Evolutionary conservation across 2,329 filamentous ascomycete genomes (phyloP), one percentile per base, ranked within the genome.

Genomic region (Arthrobotrys pseudoclavata): DNA sequence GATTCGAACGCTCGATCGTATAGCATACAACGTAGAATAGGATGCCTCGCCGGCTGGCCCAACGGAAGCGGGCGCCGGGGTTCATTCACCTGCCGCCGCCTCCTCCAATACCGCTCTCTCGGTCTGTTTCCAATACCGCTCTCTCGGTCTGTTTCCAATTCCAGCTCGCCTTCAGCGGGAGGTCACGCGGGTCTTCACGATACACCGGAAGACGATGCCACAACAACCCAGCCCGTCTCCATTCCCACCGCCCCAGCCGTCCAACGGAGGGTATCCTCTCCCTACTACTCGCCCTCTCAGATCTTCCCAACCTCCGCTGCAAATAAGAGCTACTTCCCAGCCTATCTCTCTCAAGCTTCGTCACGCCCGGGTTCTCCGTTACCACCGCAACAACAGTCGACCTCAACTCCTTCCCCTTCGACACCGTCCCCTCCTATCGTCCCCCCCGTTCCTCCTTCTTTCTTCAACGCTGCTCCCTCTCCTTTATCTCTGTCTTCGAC

Each of bases 241-340:
- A 76, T 76, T 20, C 71, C 71, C 48, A 37, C 71, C 4, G 55
- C 48, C 45, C 34, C 60, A 24, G 6, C n/a, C 10, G 9, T 4
- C 47, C 18, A 48, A 18, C 42, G 6, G n/a, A 66, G 47, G 13
- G 55, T 64, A 5, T 22, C 50, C 22, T 76, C 71, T n/a, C 71
- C 71, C 1, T 76, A 76, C 40, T 69, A 76, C 31, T 76, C 71
- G 10, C 71, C 71, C 31, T 76, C 71, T n/a, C 71, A 76, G 48
- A 20, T 76, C 29, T 76, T 76, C 40, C 71, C 71, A 13, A 12
- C 71, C 5, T 47, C 63, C 15, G 18, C 47, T 18, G 26, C 52
- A 5, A 48, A 63, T 63, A 76, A 76, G 31, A 76, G 71, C 60
- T 76, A 76, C 48, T 76, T 76, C 48, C 71, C 71, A 3, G 57